Base-by-base conservation (phyloP, 768 basidiomycete species). In the Royoungia palumana region DNA sequence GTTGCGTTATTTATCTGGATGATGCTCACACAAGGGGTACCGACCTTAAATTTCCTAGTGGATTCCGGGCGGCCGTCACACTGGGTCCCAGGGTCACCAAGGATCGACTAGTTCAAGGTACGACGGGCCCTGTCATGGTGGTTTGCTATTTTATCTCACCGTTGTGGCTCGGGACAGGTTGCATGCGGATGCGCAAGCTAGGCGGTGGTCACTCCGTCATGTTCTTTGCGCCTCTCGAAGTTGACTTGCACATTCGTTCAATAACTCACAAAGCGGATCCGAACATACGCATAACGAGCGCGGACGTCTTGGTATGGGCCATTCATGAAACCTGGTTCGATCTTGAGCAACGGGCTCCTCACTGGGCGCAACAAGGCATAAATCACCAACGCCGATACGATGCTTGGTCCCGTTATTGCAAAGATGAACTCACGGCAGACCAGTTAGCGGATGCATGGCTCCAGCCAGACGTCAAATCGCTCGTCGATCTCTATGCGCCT, bases 161-260 rank as follows among this genome's bases (percentile, higher is more conserved):
- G 10, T 11, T 39, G 37, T 40, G 12, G 51, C 8, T 4, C 9
- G 21, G n/a, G 9, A 2, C 9, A 78, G 78, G 76, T 12, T 79
- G 78, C 43, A 80, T 79, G 79, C 68, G 78, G 9, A 78, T 80
- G 77, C 68, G 79, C 10, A 70, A 69, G 51, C 68, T 80, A 0
- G 78, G 78, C 16, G 55, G 61, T 6, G 72, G 70, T 0, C 78
- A 80, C 45, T 73, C 77, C 4, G 55, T 78, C 21, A 61, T 74
- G 49, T 79, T 80, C 51, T 75, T 75, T 35, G 76, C 76, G 3
- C 72, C 78, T 9, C 59, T 56, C 58, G 79, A 78, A 38, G 63
- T 77, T 5, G 71, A 74, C 45, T 55, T 52, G 37, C 47, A 49
- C 1, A 78, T 80, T 32, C 70, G 72, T 24, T 46, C 49, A 3